Evolutionary conservation across 208 protist species (phyloP).

Genomic region (Strigomonas culicis): DNA sequence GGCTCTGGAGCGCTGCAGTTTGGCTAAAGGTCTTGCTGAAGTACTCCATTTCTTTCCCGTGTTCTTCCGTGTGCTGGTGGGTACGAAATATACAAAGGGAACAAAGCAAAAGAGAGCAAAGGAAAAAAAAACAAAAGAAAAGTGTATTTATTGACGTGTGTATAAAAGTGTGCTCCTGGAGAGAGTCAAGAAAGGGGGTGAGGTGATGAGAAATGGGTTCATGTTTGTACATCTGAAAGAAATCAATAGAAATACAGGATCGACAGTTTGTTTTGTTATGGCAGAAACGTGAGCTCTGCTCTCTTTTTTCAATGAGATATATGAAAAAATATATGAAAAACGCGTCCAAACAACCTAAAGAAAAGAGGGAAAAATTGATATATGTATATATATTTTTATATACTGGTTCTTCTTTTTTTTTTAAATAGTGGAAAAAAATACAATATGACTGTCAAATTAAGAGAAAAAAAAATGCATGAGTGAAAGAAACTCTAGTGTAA

Average conservation of each 20-base stretch:
- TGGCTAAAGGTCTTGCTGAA: slow-evolving; percentile 27
- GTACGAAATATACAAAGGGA: background rate
- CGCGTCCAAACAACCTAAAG: background rate
- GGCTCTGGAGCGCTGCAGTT: slow-evolving; percentile 29
- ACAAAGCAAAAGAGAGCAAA: slow-evolving; percentile 17
- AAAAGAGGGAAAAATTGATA: background rate
- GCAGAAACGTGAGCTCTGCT: too few species aligned
- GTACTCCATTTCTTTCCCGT: background rate
- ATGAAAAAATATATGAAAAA: background rate
- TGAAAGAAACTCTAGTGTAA: slow-evolving; percentile 2
- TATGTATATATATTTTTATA: background rate
- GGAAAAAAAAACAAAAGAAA: slow-evolving; percentile 1
- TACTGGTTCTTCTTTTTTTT: slow-evolving; percentile 4
- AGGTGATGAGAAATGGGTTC: slow-evolving; percentile 4
- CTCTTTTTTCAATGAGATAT: too few species aligned
- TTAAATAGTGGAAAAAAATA: background rate
- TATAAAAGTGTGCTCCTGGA: slow-evolving; percentile 4
- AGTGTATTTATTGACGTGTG: background rate
- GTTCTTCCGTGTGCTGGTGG: background rate
- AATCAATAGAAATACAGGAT: too few species aligned
- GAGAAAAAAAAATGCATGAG: background rate
- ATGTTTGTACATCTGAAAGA: too few species aligned
- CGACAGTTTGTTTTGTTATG: too few species aligned
- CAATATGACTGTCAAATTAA: background rate
- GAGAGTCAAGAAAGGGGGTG: slow-evolving; percentile 16